Evolutionary conservation across 768 basidiomycete species (phyloP), one percentile per base, ranked within the genome.

Genomic region (Pleurotus giganteus): DNA sequence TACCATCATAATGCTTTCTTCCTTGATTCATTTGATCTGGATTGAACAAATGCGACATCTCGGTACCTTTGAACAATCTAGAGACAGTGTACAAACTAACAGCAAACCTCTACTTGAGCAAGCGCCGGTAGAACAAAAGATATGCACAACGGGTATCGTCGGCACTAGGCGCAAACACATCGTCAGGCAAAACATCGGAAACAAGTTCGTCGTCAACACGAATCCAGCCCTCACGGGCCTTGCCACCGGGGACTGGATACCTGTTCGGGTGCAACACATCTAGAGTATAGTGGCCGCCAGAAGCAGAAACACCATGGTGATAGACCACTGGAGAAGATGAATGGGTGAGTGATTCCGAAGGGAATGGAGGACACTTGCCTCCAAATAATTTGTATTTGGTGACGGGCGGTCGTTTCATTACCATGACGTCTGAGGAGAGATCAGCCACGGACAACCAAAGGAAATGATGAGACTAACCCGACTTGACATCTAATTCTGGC

Each of bases 231-330:
- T 89, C 85, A 4, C 78, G 75, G 1, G 76, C 72, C 53, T 78
- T 77, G 4, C 64, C 60, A 24, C 61, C 66, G 7, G 57, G 54
- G 4, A 50, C 43, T 8, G 78, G 71, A 66, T 79, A 82, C 31
- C 85, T 77, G 59, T 81, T 81, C 2, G 88, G 89, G 61, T 91
- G 87, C 2, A 95, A 74, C 8, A 95, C 89, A 62, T 94, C 89
- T 44, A 96, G 82, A 2, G 95, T 98, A 72, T 98, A 98, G 69
- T 98, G 96, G 1, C 96, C 96, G 2, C 94, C 94, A 1, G 87
- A 86, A 0, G 96, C 93, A 5, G 91, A 90, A 26, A 78, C 74
- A 2, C 96, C 96, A 61, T 99, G 95, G 67, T 99, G 96, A 69
- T 98, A 98, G 11, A 98, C 72, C 7, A 86, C 96, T 91, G 59